phyloP scores from a whole-genome alignment of 768 basidiomycete species.

The Trametes sanguinea region DNA sequence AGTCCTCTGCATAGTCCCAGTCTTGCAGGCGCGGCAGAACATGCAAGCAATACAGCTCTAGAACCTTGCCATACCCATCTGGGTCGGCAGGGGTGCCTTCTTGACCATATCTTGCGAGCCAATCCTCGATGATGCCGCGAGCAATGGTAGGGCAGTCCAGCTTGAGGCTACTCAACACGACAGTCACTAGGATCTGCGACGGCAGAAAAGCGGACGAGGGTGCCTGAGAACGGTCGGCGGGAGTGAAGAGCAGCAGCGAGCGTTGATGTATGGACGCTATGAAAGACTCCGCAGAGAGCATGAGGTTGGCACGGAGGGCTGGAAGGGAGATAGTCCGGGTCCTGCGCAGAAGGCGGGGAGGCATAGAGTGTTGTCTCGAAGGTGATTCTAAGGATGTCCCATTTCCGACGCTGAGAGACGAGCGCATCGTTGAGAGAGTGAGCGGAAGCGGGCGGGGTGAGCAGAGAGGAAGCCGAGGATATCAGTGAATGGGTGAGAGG shows the following conservation, averaged over 20 bases:
- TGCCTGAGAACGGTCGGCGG: conserved; percentile 40
- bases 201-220: conserved; percentile 62
- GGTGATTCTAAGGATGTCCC: conserved; percentile 86
- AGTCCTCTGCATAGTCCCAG: conserved; percentile 81
- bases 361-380: conserved; percentile 74
- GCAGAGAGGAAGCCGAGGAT: conserved; percentile 64
- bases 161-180: conserved; percentile 71
- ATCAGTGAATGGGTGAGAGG: conserved; percentile 66
- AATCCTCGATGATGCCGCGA: conserved; percentile 71
- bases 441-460: conserved; percentile 34
- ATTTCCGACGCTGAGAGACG: conserved; percentile 61
- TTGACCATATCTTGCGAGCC: conserved; percentile 64
- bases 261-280: conserved; percentile 59
- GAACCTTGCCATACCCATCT: conserved; percentile 66
- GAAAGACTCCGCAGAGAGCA: conserved; percentile 61
- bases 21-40: conserved; percentile 71
- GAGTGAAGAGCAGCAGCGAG: conserved; percentile 70
- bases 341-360: conserved; percentile 48
- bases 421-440: conserved; percentile 42
- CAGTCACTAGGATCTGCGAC: conserved; percentile 65
- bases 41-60: conserved; percentile 77
- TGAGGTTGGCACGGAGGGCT: conserved; percentile 52
- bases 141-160: conserved; percentile 61
- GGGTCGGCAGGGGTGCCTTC: conserved; percentile 27
- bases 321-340: conserved; percentile 49